phyloP scores from a whole-genome alignment of 225 moss, liverwort and hornwort genomes.

The Thuidium tamariscinum region DNA sequence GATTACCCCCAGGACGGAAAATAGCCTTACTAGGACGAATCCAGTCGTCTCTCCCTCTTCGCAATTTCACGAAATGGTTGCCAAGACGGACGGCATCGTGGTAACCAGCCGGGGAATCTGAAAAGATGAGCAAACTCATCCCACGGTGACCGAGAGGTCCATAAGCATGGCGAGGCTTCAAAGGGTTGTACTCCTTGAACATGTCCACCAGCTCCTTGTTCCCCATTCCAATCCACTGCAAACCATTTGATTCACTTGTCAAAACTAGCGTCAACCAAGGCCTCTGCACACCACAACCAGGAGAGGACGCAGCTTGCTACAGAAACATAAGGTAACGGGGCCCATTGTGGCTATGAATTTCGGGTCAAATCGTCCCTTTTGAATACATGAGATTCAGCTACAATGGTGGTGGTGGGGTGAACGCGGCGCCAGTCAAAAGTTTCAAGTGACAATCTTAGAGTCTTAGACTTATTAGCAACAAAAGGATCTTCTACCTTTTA shows the following conservation, averaged over 20 bases:
- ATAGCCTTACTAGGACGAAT: constrained; percentile 36
- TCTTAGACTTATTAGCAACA: neutral
- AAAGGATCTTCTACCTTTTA: neutral
- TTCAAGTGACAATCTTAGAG: neutral
- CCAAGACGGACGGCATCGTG: constrained; percentile 72
- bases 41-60: constrained; percentile 78
- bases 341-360: neutral
- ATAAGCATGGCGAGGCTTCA: constrained; percentile 96
- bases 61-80: constrained; percentile 49
- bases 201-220: constrained; percentile 91
- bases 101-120: constrained; percentile 74
- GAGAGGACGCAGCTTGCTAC: neutral
- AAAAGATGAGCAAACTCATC: constrained; percentile 83
- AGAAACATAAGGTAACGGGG: neutral
- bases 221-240: constrained; percentile 97
- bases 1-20: constrained; percentile 74
- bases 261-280: neutral
- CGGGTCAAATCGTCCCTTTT: neutral
- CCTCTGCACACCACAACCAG: neutral
- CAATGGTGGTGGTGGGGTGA: neutral
- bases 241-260: neutral
- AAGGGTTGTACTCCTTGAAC: constrained; percentile 78
- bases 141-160: constrained; percentile 95
- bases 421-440: neutral
- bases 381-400: neutral